These are phyloP conservation scores for Russula virescens DNA, from an alignment of 768 basidiomycete species.

Conservation along the genomic window DNA sequence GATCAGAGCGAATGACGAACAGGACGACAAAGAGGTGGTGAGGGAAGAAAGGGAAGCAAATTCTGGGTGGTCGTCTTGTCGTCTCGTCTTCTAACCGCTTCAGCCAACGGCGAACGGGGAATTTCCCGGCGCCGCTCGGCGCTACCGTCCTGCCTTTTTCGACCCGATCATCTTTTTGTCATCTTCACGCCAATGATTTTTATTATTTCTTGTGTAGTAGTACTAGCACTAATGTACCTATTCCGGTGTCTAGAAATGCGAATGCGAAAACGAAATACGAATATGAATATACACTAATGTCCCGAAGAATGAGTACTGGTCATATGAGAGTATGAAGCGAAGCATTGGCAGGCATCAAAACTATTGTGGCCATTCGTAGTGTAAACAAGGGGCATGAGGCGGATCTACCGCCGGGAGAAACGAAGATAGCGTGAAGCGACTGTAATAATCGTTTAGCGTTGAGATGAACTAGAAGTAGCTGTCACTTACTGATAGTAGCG, in stretches of 20 bases:
- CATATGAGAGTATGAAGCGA: not conserved
- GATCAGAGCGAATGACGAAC: conserved; percentile 18
- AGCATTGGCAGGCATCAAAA: not conserved
- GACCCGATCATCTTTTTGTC: not conserved
- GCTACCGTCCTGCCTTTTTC: conserved; percentile 14
- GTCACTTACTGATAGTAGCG: conserved; percentile 43
- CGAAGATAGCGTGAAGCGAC: conserved; percentile 63
- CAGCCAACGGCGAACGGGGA: not conserved
- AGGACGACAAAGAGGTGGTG: conserved; percentile 18
- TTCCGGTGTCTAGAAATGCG: not conserved
- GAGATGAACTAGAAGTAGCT: not conserved
- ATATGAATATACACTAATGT: not conserved
- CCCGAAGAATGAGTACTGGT: not conserved
- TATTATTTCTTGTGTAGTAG: not conserved
- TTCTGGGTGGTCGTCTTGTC: conserved; percentile 9
- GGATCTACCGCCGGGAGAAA: conserved; percentile 20
- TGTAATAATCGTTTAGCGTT: conserved; percentile 26
- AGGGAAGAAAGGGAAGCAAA: conserved; percentile 15
- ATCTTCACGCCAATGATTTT: not conserved
- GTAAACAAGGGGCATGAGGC: not conserved
- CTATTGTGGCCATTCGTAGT: not conserved
- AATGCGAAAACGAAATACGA: no score
- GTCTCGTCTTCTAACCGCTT: not conserved
- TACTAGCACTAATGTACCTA: not conserved
- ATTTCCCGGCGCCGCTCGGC: conserved; percentile 9